These are phyloP conservation scores for Plasmodium fragile DNA, from an alignment of 169 alveolate species.

Conservation along the genomic window DNA sequence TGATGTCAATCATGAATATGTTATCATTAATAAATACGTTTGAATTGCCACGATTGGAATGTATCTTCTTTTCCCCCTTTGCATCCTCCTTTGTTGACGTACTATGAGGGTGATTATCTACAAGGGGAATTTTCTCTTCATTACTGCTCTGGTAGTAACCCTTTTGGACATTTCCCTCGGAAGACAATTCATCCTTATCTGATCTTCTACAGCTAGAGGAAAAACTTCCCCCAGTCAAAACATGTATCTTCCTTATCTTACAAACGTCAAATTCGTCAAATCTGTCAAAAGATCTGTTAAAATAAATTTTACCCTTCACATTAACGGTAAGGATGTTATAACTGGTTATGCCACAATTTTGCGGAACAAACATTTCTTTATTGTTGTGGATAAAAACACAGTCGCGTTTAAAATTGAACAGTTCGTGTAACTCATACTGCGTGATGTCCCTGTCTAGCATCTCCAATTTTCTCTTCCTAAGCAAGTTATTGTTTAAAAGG, in stretches of 20 bases:
- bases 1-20: slow-evolving; percentile 56
- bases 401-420: slow-evolving; percentile 45
- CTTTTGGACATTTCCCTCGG: neutral
- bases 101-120: neutral
- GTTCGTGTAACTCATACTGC: slow-evolving; percentile 46
- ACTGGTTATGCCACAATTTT: neutral
- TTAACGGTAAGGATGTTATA: slow-evolving; percentile 27
- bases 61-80: neutral
- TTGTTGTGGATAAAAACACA: slow-evolving; percentile 27
- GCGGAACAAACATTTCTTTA: slow-evolving; percentile 35
- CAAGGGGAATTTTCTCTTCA: neutral
- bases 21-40: slow-evolving; percentile 12
- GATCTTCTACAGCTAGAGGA: neutral
- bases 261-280: slow-evolving; percentile 50
- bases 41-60: neutral
- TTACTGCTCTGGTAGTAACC: neutral
- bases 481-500: neutral
- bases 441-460: slow-evolving; percentile 32
- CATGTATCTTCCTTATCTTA: slow-evolving; percentile 38
- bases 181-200: neutral
- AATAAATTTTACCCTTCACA: slow-evolving; percentile 52
- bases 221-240: neutral
- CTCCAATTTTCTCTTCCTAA: slow-evolving; percentile 50
- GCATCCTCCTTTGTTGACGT: neutral
- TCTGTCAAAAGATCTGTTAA: slow-evolving; percentile 26